Percentiles rank a stretch among this genome's conserved stretches.
Conservation (phyloP, 805 yeast species). For the Wickerhamomyces rabaulensis region DNA sequence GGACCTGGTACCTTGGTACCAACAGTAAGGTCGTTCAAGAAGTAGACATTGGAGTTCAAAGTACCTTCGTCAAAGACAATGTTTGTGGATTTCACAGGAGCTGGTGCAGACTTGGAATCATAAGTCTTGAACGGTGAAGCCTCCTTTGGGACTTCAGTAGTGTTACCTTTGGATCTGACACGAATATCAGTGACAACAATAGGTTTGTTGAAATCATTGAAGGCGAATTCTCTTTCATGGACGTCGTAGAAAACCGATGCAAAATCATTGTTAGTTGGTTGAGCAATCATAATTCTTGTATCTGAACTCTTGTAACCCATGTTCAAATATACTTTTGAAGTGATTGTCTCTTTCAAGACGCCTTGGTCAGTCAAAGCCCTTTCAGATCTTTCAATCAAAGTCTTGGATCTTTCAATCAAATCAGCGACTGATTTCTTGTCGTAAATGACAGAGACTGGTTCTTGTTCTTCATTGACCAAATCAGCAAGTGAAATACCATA, state of each 20-base stretch:
- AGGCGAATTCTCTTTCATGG: conserved; percentile 33
- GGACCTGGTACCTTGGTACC: conserved; percentile 34
- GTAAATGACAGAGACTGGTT: conserved; percentile 22
- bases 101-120: conserved; percentile 16
- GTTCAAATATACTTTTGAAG: conserved; percentile 28
- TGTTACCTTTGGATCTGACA: conserved; percentile 28
- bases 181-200: conserved; percentile 31
- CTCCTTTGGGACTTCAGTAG: conserved; percentile 11
- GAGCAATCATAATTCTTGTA: conserved; percentile 34
- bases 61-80: conserved; percentile 26
- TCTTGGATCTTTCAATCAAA: conserved; percentile 7
- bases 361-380: conserved; percentile 19
- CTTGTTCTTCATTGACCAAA: conserved; percentile 24
- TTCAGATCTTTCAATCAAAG: conserved; percentile 8
- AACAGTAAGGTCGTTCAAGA: conserved; percentile 23
- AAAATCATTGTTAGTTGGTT: conserved; percentile 20
- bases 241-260: conserved; percentile 22
- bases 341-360: conserved; percentile 20
- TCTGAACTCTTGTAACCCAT: conserved; percentile 44
- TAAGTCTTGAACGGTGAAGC: conserved; percentile 23
- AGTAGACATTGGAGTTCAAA: conserved; percentile 27
- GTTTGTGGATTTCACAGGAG: conserved; percentile 32
- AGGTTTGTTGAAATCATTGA: conserved; percentile 29
- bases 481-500: conserved; percentile 41
- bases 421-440: conserved; percentile 18